Evolutionary conservation across 805 yeast genomes (phyloP), one percentile per base, ranked within the genome.

Genomic region (Saccharomyces paradoxus): DNA sequence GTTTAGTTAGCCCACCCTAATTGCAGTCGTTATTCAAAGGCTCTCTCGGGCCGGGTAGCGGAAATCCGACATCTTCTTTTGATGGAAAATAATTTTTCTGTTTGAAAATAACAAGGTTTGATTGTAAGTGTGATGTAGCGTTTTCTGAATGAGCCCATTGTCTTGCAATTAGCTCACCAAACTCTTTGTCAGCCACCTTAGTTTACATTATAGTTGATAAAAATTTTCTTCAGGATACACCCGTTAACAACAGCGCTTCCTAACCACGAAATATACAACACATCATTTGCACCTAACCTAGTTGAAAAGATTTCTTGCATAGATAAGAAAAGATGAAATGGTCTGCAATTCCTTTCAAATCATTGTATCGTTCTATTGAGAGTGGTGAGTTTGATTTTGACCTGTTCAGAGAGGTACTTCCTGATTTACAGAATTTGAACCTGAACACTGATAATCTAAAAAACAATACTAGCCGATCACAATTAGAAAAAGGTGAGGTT

Each of bases 291-390:
- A 17, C 17, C 44, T 37, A 37, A 37, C 24, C 8, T 37, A 37
- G 12, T 37, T 21, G 24, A 37, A 17, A 37, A 37, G 37, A 37
- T 8, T n/a, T 17, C 12, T 37, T 37, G 24, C 44, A 24, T 17
- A n/a, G 44, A 37, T 37, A 37, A 37, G 17, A 37, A 51, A 47
- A 49, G 21, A 63, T 65, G 68, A 61, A 54, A 52, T 67, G 72
- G 71, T 54, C 60, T 48, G 53, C 62, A n/a, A 50, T 55, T 10
- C 58, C 60, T n/a, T 78, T 80, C 60, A 68, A 71, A 51, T 69
- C 71, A 17, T 68, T 81, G n/a, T 80, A 82, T 59, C 70, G 74
- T 55, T 72, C 78, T 22, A 80, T 81, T 59, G 65, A 74, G 61
- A 56, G 55, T 31, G 62, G 59, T 2, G 60, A 68, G 4, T 49